Conservation (phyloP, 1,139 yeast species). For the Yamadazyma blattariae region DNA sequence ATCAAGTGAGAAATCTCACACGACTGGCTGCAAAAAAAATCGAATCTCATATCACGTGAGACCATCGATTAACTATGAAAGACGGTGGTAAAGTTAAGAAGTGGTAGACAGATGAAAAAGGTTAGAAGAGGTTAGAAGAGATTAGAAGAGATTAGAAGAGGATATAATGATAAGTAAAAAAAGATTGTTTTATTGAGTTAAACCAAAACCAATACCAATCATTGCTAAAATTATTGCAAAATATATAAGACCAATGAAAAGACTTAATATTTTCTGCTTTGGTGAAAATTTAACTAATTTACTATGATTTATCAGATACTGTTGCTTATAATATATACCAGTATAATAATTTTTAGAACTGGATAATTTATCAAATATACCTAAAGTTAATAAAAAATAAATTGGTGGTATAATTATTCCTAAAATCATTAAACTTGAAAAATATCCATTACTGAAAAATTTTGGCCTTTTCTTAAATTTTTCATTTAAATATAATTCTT, state of each 20-base stretch:
- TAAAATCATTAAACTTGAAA: constrained; percentile 21
- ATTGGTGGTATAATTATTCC: constrained; percentile 37
- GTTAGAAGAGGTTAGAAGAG: no score
- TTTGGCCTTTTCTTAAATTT: constrained; percentile 3
- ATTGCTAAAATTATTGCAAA: constrained; percentile 30
- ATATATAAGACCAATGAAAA: constrained; percentile 35
- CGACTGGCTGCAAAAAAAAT: no score
- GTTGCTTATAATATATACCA: constrained; percentile 21
- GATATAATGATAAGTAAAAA: no score
- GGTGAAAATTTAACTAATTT: constrained; percentile 21
- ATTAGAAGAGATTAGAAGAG: no score
- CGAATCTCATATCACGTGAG: no score
- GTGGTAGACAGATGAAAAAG: no score
- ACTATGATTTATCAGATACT: constrained; percentile 12
- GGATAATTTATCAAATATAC: constrained; percentile 29
- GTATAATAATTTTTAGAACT: constrained; percentile 13
- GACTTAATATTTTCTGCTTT: constrained; percentile 32
- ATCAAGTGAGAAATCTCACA: no score
- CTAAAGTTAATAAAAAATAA: constrained; percentile 29
- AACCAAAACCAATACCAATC: constrained; percentile 42
- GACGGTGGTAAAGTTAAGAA: no score
- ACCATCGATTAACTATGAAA: no score
- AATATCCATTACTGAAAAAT: constrained; percentile 19
- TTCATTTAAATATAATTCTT: constrained; percentile 1
- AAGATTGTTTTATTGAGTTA: constrained; percentile 10